Percentiles rank a stretch among this genome's conserved stretches.
Conservation (phyloP, 1,284 basidiomycete genomes). For the Phylloboletellus chloephorus region DNA sequence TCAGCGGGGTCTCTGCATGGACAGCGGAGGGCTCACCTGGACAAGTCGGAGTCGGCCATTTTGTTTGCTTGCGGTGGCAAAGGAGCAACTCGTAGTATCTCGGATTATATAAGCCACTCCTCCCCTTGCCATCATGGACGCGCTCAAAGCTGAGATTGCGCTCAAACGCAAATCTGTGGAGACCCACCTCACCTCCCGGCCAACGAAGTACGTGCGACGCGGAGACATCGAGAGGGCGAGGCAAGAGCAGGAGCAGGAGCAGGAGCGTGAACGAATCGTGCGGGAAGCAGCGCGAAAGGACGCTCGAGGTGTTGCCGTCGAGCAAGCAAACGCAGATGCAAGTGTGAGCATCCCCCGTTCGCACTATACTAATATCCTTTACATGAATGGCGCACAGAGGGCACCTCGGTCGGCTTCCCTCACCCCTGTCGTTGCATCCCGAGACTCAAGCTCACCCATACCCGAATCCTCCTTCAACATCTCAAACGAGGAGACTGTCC, state of each 20-base stretch:
- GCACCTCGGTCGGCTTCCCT: slow-evolving; percentile 38
- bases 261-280: slow-evolving; percentile 40
- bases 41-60: slow-evolving; percentile 60
- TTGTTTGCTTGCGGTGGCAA: slow-evolving; percentile 16
- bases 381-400: slow-evolving; percentile 48
- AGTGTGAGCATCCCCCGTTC: slow-evolving; percentile 40
- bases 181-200: slow-evolving; percentile 39
- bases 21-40: slow-evolving; percentile 41
- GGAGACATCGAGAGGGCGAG: slow-evolving; percentile 75
- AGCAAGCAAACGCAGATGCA: slow-evolving; percentile 14
- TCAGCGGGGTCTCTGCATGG: slow-evolving; percentile 3
- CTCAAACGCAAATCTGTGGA: slow-evolving; percentile 75
- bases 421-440: slow-evolving; percentile 34
- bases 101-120: slow-evolving; percentile 27
- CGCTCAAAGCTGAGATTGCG: slow-evolving; percentile 83
- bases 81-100: slow-evolving; percentile 34
- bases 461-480: slow-evolving; percentile 78
- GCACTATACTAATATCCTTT: slow-evolving; percentile 29
- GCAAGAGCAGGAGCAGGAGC: slow-evolving; percentile 56
- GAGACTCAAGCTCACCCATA: slow-evolving; percentile 43
- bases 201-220: slow-evolving; percentile 81
- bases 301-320: slow-evolving; percentile 13
- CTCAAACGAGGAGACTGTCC: slow-evolving; percentile 87
- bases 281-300: slow-evolving; percentile 33
- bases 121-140: slow-evolving; percentile 58